A percentile compares a stretch with the other conserved stretches of the same genome.
Evolutionary conservation across 1,284 basidiomycete species (phyloP).

Genomic region (Sutorius eximius): DNA sequence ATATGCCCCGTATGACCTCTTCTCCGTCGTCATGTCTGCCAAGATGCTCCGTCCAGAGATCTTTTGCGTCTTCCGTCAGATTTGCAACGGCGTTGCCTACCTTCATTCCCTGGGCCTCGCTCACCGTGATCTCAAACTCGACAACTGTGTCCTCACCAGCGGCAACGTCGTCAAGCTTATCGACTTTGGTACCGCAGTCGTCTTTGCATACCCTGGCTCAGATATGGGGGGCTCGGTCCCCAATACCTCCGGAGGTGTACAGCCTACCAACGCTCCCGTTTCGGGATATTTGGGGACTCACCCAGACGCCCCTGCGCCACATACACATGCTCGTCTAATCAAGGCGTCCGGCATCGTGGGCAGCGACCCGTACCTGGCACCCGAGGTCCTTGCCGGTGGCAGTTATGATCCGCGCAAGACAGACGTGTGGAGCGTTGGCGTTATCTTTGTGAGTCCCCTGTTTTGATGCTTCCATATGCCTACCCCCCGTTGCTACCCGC

Average conservation of each 20-base stretch:
- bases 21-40: slow-evolving; percentile 99
- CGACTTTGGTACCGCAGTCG: slow-evolving; percentile 98
- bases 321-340: slow-evolving; percentile 56
- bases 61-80: slow-evolving; percentile 99
- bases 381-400: slow-evolving; percentile 77
- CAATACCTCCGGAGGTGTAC: slow-evolving; percentile 8
- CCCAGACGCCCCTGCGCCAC: slow-evolving; percentile 28
- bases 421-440: slow-evolving; percentile 97
- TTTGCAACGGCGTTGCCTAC: slow-evolving; percentile 97
- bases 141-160: slow-evolving; percentile 98
- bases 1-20: slow-evolving; percentile 97
- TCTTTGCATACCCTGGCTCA: slow-evolving; percentile 96
- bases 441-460: slow-evolving; percentile 80
- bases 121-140: slow-evolving; percentile 97
- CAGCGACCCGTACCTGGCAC: slow-evolving; percentile 97
- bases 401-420: slow-evolving; percentile 94
- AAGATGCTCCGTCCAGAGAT: slow-evolving; percentile 98
- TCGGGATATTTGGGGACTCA: slow-evolving; percentile 25
- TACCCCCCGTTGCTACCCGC: background rate
- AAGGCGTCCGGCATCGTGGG: slow-evolving; percentile 92
- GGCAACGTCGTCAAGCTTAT: slow-evolving; percentile 97
- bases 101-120: slow-evolving; percentile 97
- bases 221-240: slow-evolving; percentile 30
- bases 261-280: slow-evolving; percentile 7
- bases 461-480: background rate